Evolutionary conservation across 768 basidiomycete genomes (phyloP), one percentile per base, ranked within the genome.

Genomic region (Leccinum sublutescens): DNA sequence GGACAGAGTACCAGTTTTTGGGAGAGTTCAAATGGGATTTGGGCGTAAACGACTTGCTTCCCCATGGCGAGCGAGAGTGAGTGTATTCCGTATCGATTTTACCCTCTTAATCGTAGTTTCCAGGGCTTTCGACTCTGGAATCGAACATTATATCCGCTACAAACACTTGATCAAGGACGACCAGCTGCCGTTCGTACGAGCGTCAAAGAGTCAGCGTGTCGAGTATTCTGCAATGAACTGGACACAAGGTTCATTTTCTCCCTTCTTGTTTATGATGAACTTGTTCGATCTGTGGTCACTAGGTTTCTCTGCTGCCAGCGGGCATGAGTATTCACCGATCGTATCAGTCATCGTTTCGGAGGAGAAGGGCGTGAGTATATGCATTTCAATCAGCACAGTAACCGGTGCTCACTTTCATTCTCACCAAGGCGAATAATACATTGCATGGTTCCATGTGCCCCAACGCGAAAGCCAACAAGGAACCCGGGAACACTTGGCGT

Each of bases 171-270:
- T 89, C 29, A 70, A 69, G 27, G 55, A 73, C 12, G 64, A 75
- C 5, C 75, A 78, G 54, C 55, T 83, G 2, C 88, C 88, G 2
- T 86, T 85, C 38, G 75, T 84, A 5, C 74, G 85, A 14, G 74
- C 83, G 0, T 79, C 81, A 2, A 77, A 79, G 14, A 79, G 79
- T 3, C 66, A 75, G 11, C 82, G 91, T 15, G 89, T 92, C 5
- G 76, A 91, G 3, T 71, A 80, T 15, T 85, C 87, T n/a, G 89
- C 89, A 1, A 75, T 68, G 8, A 90, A 89, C 65, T 93, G 91
- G 90, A 77, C 79, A 3, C 74, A 76, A 58, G 90, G 89, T 85
- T 50, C 17, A 60, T 27, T 7, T 34, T 0, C 2, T 1, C 12
- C 25, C 17, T 23, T 3, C n/a, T 47, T 40, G 21, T 9, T 53